Evolutionary conservation across 2,329 filamentous ascomycete genomes (phyloP), one percentile per base, ranked within the genome.

Genomic region (Fusarium domesticum): DNA sequence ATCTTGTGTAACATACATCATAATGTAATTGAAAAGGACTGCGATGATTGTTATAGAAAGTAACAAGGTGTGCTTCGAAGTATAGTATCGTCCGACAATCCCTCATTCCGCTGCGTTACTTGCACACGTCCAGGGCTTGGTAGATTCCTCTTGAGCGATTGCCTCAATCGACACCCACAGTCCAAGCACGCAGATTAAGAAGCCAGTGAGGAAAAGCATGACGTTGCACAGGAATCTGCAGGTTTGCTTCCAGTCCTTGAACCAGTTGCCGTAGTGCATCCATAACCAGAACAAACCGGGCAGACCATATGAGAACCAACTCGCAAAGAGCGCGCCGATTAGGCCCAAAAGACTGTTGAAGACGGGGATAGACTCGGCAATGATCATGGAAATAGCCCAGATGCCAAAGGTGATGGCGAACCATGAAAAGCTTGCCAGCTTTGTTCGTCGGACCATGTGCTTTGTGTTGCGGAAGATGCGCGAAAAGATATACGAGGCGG

Each of bases 311-410:
- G 78, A 83, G 63, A 87, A 87, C 83, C 84, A 87, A 42, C 75
- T 80, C 16, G 77, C 80, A 47, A 87, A 85, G 2, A 85, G 64
- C 2, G 82, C 75, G 20, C 71, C 74, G 55, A 87, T 78, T 28
- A 88, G 65, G 5, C 78, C 78, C 3, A 89, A 68, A 7, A 89
- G 68, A 36, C 80, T 73, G 58, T 79, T 80, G 68, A 89, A 89
- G 37, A 81, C 77, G 0, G 85, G 85, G 6, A 89, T 83, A 0
- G 81, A 79, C 59, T 84, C 77, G 5, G 85, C 83, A 46, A 89
- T 82, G 46, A 88, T 64, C 73, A 81, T 85, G 2, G 82, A 80
- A 5, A 85, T 43, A 6, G 79, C 53, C 80, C 83, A 87, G 14
- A 80, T 63, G 11, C 54, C 61, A 0, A 73, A 59, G 1, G 77